Base-by-base conservation (phyloP, 495 filamentous ascomycete species). In the Glonium stellatum region DNA sequence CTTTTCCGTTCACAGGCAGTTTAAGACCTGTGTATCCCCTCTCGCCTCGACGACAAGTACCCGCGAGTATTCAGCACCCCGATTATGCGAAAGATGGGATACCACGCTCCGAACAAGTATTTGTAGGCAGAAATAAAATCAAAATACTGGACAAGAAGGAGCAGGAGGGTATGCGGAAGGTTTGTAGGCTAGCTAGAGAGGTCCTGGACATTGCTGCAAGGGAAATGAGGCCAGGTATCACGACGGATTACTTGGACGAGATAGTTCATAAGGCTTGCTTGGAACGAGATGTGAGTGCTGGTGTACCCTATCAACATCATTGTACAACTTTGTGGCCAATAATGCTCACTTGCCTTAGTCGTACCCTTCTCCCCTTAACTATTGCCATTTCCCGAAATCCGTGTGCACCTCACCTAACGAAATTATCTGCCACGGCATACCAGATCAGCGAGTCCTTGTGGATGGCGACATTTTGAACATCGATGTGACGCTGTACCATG, bases 331-430 rank as follows among this genome's bases (percentile, higher is more conserved):
- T 21, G 39, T n/a, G 18, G 21, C 21, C 11, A 18, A 13, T 5
- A 50, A 51, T 10, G 49, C 58, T 67, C 0, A 64, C 55, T 1
- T 1, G 2, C 0, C 9, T 36, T 54, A 97, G 93, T 88, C 91
- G 12, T 99, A 99, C 67, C 93, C 93, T 0, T 99, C 93, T 0
- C 90, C 92, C 1, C 75, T 99, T 9, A 99, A 99, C 77, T 99
- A 99, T 72, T 84, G 85, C 78, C 79, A 90, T 71, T 99, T 97
- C 77, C 93, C 93, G 57, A 99, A 99, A 78, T 99, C 93, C 1
- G 85, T 97, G 48, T 99, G 93, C 74, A 97, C 91, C 0, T 96
- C 91, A 1, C 70, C 87, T 60, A 99, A 99, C 77, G 93, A 99
- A 75, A 86, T 95, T 58, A 97, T 99, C 69, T 76, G 74, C 64